Base-by-base conservation (phyloP, 2,329 filamentous ascomycete species). In the Fusarium austroafricanum region DNA sequence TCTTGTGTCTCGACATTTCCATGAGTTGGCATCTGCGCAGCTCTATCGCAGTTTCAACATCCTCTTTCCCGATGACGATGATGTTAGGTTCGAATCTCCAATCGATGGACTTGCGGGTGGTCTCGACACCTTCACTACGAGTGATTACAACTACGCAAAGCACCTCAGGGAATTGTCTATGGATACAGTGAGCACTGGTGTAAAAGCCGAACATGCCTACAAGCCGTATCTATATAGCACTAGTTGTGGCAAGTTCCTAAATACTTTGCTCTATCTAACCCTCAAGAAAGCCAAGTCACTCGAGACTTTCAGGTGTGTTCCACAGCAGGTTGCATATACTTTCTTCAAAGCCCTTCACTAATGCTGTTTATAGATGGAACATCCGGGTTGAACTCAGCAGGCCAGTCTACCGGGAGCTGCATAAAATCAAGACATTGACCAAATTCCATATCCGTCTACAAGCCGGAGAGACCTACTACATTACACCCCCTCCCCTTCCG, bases 161-260 rank as follows among this genome's bases (percentile, higher is more conserved):
- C 84, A 89, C 71, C 77, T 90, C 29, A 82, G 82, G 63, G 83
- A 86, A 56, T 78, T 90, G 37, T 82, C 80, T 31, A 80, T 90
- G 61, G 87, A 89, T 65, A 87, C 86, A 2, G 76, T 85, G 26
- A 84, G 81, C 63, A 79, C 81, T 11, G 86, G 85, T 10, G 75
- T 79, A 52, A 85, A 85, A 73, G 85, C 82, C n/a, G 85, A 88
- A 67, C 73, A 77, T 18, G 81, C 83, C 21, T 87, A 87, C 71
- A 83, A 84, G 55, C 78, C 83, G 2, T 89, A 88, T 65, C 78
- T 84, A 10, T 86, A 85, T 70, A 84, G 78, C 55, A 76, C 82
- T 31, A 87, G 84, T 73, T 88, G 85, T 71, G 88, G 87, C 51
- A 90, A 88, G 77, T 89, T 90, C 57, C 81, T 90, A 75, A 90